Evolutionary conservation across 148 eudicot genomes (phyloP), one percentile per base, ranked within the genome.

Genomic region (Linanthus parryae): DNA sequence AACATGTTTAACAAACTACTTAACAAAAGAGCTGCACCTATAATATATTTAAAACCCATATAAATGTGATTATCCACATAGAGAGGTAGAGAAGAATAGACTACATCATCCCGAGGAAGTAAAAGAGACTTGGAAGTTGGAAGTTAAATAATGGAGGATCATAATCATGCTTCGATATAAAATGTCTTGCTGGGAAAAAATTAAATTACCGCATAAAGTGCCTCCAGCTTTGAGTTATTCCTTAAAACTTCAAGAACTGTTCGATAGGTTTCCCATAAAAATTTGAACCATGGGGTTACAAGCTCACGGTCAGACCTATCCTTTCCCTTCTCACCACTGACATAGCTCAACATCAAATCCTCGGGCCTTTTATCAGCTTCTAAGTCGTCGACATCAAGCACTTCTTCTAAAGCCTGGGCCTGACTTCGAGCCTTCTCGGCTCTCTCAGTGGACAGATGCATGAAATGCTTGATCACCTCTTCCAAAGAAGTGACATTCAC

Each of bases 271-370:
- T 87, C 96, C 96, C 96, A 87, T 62, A 83, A 53, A 55, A 83
- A 83, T 55, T 83, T 88, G 62, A 88, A 88, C 81, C 96, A 88
- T 1, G 96, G 96, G 12, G 96, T 88, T 27, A 88, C 94, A 60
- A 83, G 83, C 66, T 88, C 94, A 16, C 89, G 77, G 36, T 88
- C 96, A 60, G 96, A 84, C 57, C 96, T 68, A 17, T 88, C 96
- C 74, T 84, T 88, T n/a, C 88, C 96, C 72, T 88, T 88, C 58
- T 88, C 85, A 25, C 96, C 94, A 56, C 89, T 84, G 44, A 88
- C 96, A 59, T 84, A 88, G 54, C 96, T 88, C 17, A 88, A 56
- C 94, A 88, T 84, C 8, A 88, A 63, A 73, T 88, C 96, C 60
- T 88, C 94, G 13, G 96, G 96, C 56, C 80, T 73, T 58, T 81